Conservation (phyloP, 2,329 filamentous ascomycete genomes). For the Geosmithia putterillii region DNA sequence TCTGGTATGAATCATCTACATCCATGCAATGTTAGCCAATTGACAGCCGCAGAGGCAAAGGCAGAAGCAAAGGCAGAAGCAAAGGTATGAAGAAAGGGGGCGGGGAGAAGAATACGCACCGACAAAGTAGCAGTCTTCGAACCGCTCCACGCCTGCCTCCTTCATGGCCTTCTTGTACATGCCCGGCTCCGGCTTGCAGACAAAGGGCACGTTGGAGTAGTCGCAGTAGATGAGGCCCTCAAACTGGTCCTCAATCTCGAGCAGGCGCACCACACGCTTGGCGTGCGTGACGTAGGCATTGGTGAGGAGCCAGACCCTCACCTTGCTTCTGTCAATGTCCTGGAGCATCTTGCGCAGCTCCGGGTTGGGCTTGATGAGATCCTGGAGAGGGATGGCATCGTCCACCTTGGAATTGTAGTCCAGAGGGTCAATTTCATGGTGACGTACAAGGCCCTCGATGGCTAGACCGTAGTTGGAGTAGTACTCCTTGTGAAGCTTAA, state of each 20-base stretch:
- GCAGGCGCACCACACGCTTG: constrained; percentile 64
- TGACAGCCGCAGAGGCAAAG: not conserved
- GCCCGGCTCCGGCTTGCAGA: constrained; percentile 75
- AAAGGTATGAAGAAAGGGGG: not conserved
- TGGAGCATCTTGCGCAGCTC: constrained; percentile 63
- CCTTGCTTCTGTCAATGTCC: constrained; percentile 72
- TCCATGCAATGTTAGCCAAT: constrained; percentile 2
- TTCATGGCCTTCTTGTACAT: constrained; percentile 86
- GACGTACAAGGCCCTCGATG: constrained; percentile 83
- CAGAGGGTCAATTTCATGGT: constrained; percentile 89
- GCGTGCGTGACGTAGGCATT: constrained; percentile 92
- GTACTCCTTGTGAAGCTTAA: constrained; percentile 77
- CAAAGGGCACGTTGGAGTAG: constrained; percentile 58
- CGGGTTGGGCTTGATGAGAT: constrained; percentile 68
- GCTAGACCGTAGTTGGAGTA: constrained; percentile 96
- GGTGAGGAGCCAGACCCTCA: constrained; percentile 87
- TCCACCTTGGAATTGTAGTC: constrained; percentile 94
- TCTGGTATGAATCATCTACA: constrained; percentile 74
- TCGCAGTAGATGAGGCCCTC: constrained; percentile 94
- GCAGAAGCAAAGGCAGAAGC: too few species aligned
- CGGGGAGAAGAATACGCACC: constrained; percentile 46
- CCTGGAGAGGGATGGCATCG: constrained; percentile 80
- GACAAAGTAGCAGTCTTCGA: constrained; percentile 79
- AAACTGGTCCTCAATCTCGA: constrained; percentile 79
- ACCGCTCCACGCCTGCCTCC: constrained; percentile 59